Evolutionary conservation across 2,329 filamentous ascomycete genomes (phyloP), one percentile per base, ranked within the genome.

Genomic region (Fusarium liriodendri): DNA sequence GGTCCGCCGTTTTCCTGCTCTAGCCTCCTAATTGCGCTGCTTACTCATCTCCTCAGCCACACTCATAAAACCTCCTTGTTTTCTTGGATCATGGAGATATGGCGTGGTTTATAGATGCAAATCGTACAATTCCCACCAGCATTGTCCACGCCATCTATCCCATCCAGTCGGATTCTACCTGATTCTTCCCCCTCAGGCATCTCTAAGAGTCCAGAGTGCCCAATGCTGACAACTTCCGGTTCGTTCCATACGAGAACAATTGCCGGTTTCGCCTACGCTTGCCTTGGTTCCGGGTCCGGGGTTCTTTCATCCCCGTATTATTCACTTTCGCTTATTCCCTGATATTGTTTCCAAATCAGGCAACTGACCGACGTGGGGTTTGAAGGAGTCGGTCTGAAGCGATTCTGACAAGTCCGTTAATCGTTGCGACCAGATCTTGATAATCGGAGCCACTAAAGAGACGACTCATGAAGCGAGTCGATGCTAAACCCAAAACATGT

Each of bases 91-190:
- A 73, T 73, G 66, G 60, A 64, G 35, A 69, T 58, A 71, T 75
- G 73, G 73, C 72, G 73, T 75, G 73, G 50, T 75, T 73, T 64
- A n/a, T 54, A 47, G 55, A 55, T 73, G 64, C 37, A 47, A 70
- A 73, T 75, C 73, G 67, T 75, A 69, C 73, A 75, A 75, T 75
- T 67, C 40, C 57, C 42, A 45, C 57, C 42, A 64, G 67, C 63
- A 40, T 45, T 67, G 52, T 57, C 60, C 70, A 71, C 67, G 58
- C 67, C 59, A 66, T 75, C 63, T 72, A 57, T 14, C 13, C 47
- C 29, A 32, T 63, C 65, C 69, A 70, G 62, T 38, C 52, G 64
- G 69, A 42, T 57, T 33, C 57, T 67, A 40, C 58, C 45, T 58
- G 66, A 20, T 55, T 16, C 62, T 55, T 57, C 35, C 54, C 52